Evolutionary conservation across 495 filamentous ascomycete genomes (phyloP).

Genomic region (Podospora bellae-mahoneyi): DNA sequence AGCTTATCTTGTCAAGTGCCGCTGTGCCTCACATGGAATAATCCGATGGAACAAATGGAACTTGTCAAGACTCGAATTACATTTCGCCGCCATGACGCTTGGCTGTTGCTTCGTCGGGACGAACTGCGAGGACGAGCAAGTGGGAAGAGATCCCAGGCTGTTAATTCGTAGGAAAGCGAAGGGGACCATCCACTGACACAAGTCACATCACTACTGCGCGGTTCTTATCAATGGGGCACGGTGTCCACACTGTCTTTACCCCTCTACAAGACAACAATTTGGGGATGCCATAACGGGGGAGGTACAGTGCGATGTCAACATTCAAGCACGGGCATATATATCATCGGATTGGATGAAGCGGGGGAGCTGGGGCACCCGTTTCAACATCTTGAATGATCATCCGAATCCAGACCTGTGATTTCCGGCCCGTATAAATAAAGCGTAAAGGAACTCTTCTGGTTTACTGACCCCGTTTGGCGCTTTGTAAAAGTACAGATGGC

Average conservation of each 20-base stretch:
- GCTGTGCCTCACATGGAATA: too few species aligned
- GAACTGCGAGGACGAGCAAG: neutral
- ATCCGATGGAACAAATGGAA: too few species aligned
- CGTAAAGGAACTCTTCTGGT: neutral
- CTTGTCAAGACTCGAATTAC: too few species aligned
- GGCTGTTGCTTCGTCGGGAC: too few species aligned
- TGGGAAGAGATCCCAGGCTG: neutral
- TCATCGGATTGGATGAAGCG: neutral
- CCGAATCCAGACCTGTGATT: neutral
- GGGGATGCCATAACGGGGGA: neutral
- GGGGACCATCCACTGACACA: neutral
- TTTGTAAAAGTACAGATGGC: neutral
- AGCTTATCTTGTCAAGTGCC: too few species aligned
- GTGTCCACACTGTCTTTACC: neutral
- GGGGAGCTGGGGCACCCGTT: neutral
- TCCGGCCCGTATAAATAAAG: neutral
- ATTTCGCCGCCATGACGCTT: too few species aligned
- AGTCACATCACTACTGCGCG: neutral
- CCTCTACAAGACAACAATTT: neutral
- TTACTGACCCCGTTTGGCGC: neutral
- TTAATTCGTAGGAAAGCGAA: neutral
- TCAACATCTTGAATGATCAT: neutral
- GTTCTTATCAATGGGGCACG: neutral
- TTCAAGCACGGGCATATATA: too few species aligned
- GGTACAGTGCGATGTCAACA: neutral